Percentiles rank a stretch among this genome's conserved stretches.
phyloP scores from a whole-genome alignment of 257 asterid species.

The Przewalskia tangutica region DNA sequence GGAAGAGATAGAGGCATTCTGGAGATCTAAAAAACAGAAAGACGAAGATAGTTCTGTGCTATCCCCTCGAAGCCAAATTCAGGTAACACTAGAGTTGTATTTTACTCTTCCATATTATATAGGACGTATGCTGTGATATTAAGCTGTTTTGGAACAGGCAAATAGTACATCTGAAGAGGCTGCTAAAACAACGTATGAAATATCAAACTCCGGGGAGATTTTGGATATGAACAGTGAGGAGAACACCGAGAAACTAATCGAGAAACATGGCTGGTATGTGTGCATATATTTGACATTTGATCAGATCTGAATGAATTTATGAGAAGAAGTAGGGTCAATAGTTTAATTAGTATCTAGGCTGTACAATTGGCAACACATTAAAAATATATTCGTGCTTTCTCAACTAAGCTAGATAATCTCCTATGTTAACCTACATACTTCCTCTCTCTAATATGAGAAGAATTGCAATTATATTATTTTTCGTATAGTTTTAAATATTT shows the following conservation, averaged over 20 bases:
- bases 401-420: background rate
- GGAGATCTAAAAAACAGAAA: conserved; percentile 53
- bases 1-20: conserved; percentile 53
- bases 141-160: background rate
- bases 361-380: background rate
- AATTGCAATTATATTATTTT: too few relatives aligned
- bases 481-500: too few relatives aligned
- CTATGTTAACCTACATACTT: background rate
- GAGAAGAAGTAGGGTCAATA: background rate
- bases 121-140: background rate
- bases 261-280: conserved; percentile 67
- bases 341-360: too few relatives aligned
- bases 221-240: conserved; percentile 5
- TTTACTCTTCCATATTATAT: background rate
- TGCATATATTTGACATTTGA: background rate
- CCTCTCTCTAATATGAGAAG: too few relatives aligned
- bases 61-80: background rate
- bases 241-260: conserved; percentile 17
- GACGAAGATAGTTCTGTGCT: conserved; percentile 42
- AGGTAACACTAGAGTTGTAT: background rate
- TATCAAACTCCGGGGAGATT: background rate
- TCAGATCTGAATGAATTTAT: background rate
- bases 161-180: background rate
- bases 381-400: background rate
- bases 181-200: background rate